phyloP scores from a whole-genome alignment of 306 rosid species.

The Pachyrhizus erosus region DNA sequence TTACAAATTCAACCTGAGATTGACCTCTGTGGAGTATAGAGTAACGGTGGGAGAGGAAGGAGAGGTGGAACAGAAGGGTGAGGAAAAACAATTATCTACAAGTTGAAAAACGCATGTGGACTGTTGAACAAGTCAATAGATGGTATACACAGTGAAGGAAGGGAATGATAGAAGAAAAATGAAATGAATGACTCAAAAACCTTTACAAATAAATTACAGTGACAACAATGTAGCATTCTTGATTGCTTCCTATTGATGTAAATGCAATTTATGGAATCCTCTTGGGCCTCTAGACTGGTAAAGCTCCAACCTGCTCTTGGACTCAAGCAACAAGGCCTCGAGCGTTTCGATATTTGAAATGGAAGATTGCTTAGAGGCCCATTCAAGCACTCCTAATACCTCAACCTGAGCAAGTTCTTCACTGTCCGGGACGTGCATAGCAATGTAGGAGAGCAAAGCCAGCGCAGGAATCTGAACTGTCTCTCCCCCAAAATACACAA shows the following conservation, averaged over 20 bases:
- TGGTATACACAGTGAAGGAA: constrained; percentile 49
- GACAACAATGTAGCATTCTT: background rate
- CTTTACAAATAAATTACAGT: constrained; percentile 23
- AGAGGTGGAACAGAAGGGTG: background rate
- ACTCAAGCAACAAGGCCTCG: constrained; percentile 67
- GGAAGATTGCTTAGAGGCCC: constrained; percentile 87
- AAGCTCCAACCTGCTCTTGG: constrained; percentile 83
- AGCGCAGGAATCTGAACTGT: constrained; percentile 71
- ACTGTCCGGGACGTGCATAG: constrained; percentile 88
- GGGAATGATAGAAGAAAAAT: constrained; percentile 39
- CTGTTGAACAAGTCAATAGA: constrained; percentile 34
- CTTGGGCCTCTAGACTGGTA: constrained; percentile 89
- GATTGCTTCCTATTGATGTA: constrained; percentile 32
- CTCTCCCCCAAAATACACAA: constrained; percentile 86
- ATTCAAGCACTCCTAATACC: constrained; percentile 80
- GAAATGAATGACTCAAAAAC: constrained; percentile 27
- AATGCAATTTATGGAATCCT: constrained; percentile 61
- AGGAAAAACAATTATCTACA: constrained; percentile 3
- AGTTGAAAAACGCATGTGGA: constrained; percentile 6
- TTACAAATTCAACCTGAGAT: background rate
- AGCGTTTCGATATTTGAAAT: constrained; percentile 61
- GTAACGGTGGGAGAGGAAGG: background rate
- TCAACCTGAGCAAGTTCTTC: constrained; percentile 81
- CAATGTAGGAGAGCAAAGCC: constrained; percentile 76
- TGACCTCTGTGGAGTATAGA: background rate